Conservation (phyloP, 306 rosid genomes). For the Boehmeria nivea region DNA sequence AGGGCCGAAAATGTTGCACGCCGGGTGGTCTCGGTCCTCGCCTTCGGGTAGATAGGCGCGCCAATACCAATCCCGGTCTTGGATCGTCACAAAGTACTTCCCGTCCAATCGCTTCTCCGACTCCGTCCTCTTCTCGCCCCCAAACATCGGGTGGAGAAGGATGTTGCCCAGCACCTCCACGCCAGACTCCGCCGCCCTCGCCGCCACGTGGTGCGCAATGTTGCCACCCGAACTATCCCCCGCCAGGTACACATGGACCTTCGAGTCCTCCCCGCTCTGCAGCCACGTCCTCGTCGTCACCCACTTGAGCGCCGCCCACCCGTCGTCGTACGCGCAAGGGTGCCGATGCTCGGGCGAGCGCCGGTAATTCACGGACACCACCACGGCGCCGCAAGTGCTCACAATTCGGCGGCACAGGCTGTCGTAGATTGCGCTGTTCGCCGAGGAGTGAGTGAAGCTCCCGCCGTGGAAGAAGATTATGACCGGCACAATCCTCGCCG, state of each 20-base stretch:
- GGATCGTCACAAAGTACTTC: slow-evolving; percentile 70
- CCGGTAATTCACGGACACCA: slow-evolving; percentile 81
- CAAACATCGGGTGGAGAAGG: slow-evolving; percentile 88
- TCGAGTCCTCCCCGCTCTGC: slow-evolving; percentile 67
- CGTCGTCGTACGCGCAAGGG: slow-evolving; percentile 86
- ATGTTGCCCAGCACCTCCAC: slow-evolving; percentile 76
- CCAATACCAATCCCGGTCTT: slow-evolving; percentile 96
- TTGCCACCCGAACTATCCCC: slow-evolving; percentile 94
- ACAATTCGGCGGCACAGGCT: slow-evolving; percentile 81
- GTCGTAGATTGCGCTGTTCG: slow-evolving; percentile 84
- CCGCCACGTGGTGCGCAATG: slow-evolving; percentile 76
- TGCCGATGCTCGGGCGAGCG: slow-evolving; percentile 69
- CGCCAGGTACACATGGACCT: slow-evolving; percentile 66
- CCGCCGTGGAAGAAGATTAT: slow-evolving; percentile 88
- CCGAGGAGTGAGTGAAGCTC: slow-evolving; percentile 88
- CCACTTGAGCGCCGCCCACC: slow-evolving; percentile 80
- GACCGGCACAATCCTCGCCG: slow-evolving; percentile 59
- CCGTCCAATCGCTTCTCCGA: slow-evolving; percentile 69
- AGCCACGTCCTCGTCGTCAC: slow-evolving; percentile 76
- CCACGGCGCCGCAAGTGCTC: slow-evolving; percentile 56
- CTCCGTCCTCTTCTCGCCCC: slow-evolving; percentile 54
- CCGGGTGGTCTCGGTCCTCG: slow-evolving; percentile 79
- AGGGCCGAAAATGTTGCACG: slow-evolving; percentile 75
- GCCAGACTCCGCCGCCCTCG: slow-evolving; percentile 52
- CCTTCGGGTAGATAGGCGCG: slow-evolving; percentile 84